Conservation (phyloP, 2,329 filamentous ascomycete species). For the Colletotrichum sp. region DNA sequence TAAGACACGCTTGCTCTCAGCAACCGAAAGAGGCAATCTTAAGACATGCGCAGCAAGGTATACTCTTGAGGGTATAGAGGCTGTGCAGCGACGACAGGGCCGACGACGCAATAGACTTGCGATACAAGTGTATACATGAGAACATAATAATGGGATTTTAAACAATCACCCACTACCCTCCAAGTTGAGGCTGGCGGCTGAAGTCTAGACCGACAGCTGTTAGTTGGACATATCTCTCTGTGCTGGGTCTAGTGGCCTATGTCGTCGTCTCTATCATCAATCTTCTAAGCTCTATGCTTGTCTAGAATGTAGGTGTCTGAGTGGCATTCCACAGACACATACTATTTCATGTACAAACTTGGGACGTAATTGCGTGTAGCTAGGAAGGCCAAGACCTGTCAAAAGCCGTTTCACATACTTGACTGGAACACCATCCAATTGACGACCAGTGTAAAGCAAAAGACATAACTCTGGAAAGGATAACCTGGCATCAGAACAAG, state of each 20-base stretch:
- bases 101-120: neutral
- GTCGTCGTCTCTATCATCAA: neutral
- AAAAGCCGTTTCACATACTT: neutral
- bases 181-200: neutral
- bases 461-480: neutral
- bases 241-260: neutral
- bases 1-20: neutral
- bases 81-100: neutral
- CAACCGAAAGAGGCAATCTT: neutral
- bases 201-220: neutral
- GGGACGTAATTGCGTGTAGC: neutral
- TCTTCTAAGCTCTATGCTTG: neutral
- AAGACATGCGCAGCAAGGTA: neutral
- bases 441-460: neutral
- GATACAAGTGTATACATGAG: neutral
- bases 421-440: neutral
- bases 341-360: neutral
- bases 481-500: neutral
- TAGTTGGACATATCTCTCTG: accelerated
- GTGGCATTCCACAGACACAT: neutral
- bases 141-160: neutral
- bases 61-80: neutral
- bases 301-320: neutral
- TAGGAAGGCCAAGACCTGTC: neutral
- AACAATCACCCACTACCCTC: neutral